These are phyloP conservation scores for Talaromyces marneffei DNA, from an alignment of 2,329 filamentous ascomycete species.

Conservation along the genomic window DNA sequence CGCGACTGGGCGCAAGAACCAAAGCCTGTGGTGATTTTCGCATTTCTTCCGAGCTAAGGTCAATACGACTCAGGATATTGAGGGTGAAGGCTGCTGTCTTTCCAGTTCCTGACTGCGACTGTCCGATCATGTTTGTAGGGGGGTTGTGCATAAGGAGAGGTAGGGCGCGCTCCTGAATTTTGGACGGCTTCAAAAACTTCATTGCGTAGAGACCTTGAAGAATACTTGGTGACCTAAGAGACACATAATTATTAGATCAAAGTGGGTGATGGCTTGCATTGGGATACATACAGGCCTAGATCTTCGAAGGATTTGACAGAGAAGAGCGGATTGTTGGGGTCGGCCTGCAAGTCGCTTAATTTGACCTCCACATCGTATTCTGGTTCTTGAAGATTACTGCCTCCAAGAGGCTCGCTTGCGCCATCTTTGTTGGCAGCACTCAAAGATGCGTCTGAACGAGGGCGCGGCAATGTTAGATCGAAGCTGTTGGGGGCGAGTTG, in stretches of 20 bases:
- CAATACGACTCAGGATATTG: conserved; percentile 81
- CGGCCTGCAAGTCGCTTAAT: conserved; percentile 79
- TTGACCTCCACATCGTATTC: conserved; percentile 89
- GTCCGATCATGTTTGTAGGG: conserved; percentile 90
- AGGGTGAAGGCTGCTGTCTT: conserved; percentile 97
- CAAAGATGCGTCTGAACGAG: conserved; percentile 13
- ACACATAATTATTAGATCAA: neutral
- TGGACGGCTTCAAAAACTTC: conserved; percentile 91
- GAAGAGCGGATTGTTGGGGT: conserved; percentile 79
- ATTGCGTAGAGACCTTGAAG: conserved; percentile 71
- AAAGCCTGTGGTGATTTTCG: conserved; percentile 66
- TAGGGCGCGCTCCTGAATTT: conserved; percentile 92
- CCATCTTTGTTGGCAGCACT: conserved; percentile 29
- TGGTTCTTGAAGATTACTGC: conserved; percentile 59
- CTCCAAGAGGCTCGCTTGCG: conserved; percentile 33
- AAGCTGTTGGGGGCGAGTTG: conserved; percentile 29
- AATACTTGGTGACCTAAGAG: conserved; percentile 54
- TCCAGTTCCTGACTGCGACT: conserved; percentile 98
- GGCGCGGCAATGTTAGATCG: conserved; percentile 11
- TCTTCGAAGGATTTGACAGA: conserved; percentile 81
- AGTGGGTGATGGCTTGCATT: neutral
- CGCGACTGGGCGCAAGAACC: conserved; percentile 84
- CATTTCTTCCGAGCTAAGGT: conserved; percentile 59
- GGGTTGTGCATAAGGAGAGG: conserved; percentile 82
- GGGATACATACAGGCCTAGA: conserved; percentile 67